phyloP scores from a whole-genome alignment of 1,139 yeast species.

The Saccharomyces pastorianus region DNA sequence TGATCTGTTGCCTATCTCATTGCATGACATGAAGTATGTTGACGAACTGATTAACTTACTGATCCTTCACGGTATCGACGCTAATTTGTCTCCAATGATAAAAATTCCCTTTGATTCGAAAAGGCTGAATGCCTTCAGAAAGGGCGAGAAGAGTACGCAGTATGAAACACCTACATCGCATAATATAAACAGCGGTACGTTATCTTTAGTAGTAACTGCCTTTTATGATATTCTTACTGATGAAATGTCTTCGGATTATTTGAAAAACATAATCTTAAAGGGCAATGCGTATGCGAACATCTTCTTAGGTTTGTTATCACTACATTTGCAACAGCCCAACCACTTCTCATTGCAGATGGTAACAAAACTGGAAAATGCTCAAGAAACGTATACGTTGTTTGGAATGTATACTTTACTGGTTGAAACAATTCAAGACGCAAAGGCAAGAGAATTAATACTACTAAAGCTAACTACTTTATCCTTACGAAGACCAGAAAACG shows the following conservation, averaged over 20 bases:
- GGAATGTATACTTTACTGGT: conserved; percentile 48
- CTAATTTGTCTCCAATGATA: conserved; percentile 48
- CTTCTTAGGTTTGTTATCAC: background rate
- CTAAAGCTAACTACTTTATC: conserved; percentile 47
- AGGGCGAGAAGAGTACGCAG: conserved; percentile 19
- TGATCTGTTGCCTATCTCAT: conserved; percentile 59
- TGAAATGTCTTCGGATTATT: conserved; percentile 18
- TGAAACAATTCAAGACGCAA: conserved; percentile 37
- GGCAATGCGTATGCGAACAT: conserved; percentile 64
- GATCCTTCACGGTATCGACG: conserved; percentile 63
- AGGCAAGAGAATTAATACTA: conserved; percentile 40
- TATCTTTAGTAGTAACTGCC: conserved; percentile 9
- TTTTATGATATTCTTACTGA: conserved; percentile 11
- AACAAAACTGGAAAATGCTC: conserved; percentile 33
- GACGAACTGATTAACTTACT: conserved; percentile 58
- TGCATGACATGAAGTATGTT: conserved; percentile 74
- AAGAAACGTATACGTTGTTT: conserved; percentile 56
- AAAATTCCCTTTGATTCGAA: conserved; percentile 64
- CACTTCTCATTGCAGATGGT: conserved; percentile 9
- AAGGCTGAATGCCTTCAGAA: conserved; percentile 41
- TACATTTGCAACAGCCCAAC: background rate
- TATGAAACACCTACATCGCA: conserved; percentile 12
- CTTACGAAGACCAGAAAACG: conserved; percentile 50
- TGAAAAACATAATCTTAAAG: conserved; percentile 47
- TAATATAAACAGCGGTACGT: conserved; percentile 6